Conservation (phyloP, 202 grass and related monocot species). For the Elaeis oleifera region DNA sequence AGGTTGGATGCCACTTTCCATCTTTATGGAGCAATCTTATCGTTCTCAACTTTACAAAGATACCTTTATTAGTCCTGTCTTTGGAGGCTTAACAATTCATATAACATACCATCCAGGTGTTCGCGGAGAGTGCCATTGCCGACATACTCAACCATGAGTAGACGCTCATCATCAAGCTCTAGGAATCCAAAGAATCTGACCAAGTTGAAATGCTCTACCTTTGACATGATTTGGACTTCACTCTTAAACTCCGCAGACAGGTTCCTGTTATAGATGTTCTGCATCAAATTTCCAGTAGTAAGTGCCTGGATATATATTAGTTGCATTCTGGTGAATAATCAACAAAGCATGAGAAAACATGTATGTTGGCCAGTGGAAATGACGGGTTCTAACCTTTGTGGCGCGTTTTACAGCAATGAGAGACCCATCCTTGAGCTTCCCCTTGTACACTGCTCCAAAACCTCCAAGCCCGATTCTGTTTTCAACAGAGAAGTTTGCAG, state of each 20-base stretch:
- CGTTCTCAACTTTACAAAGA: background rate
- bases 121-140: conserved; percentile 75
- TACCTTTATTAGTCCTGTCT: background rate
- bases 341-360: too few relatives aligned
- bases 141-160: conserved; percentile 73
- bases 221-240: conserved; percentile 73
- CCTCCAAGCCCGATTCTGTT: conserved; percentile 82
- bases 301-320: conserved; percentile 15
- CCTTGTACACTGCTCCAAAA: conserved; percentile 76
- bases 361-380: too few relatives aligned
- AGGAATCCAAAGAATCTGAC: conserved; percentile 69
- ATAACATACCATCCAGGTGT: conserved; percentile 82
- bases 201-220: conserved; percentile 71
- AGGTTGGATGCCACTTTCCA: background rate
- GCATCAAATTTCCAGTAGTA: conserved; percentile 31
- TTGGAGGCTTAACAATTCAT: background rate
- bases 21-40: background rate
- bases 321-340: too few relatives aligned
- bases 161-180: conserved; percentile 50
- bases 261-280: conserved; percentile 55
- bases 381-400: conserved; percentile 49
- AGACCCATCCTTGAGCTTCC: conserved; percentile 71
- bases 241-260: conserved; percentile 60
- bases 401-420: conserved; percentile 74
- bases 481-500: conserved; percentile 64